Conservation (phyloP, 2,329 filamentous ascomycete genomes). For the Helotiales sp. region DNA sequence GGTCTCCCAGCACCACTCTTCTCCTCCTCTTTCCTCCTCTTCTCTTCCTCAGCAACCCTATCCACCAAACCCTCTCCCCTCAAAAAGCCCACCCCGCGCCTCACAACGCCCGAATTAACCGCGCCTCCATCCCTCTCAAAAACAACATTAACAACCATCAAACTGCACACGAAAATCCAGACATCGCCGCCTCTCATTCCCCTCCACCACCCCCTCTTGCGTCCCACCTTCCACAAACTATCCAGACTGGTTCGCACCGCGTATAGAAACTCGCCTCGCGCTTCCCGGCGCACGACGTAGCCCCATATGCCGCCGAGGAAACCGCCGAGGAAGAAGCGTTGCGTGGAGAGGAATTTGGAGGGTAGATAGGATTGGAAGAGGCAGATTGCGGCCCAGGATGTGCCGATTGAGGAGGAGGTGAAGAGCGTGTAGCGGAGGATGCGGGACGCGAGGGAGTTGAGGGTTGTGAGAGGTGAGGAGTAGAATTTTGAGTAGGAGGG, state of each 20-base stretch:
- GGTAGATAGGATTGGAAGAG: slow-evolving; percentile 84
- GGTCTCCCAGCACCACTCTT: slow-evolving; percentile 21
- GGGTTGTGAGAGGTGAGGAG: slow-evolving; percentile 67
- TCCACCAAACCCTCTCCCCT: slow-evolving; percentile 41
- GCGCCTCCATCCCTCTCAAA: slow-evolving; percentile 41
- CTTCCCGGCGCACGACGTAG: slow-evolving; percentile 70
- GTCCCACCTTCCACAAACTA: slow-evolving; percentile 89
- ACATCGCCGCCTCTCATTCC: slow-evolving; percentile 84
- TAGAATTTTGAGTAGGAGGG: slow-evolving; percentile 72
- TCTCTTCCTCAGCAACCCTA: slow-evolving; percentile 34
- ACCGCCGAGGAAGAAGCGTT: slow-evolving; percentile 89
- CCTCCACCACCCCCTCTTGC: slow-evolving; percentile 87
- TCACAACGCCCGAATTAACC: slow-evolving; percentile 35
- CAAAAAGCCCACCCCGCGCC: slow-evolving; percentile 37
- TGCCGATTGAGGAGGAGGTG: slow-evolving; percentile 81
- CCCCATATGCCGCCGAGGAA: slow-evolving; percentile 86
- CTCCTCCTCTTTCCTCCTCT: slow-evolving; percentile 29
- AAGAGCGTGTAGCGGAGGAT: slow-evolving; percentile 80
- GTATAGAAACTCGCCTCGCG: slow-evolving; percentile 77
- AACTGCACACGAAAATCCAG: slow-evolving; percentile 77
- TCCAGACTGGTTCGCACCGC: slow-evolving; percentile 79
- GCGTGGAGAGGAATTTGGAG: slow-evolving; percentile 73
- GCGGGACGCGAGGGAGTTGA: slow-evolving; percentile 68
- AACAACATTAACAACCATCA: slow-evolving; percentile 78
- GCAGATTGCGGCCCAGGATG: slow-evolving; percentile 87